A percentile compares a stretch with the other conserved stretches of the same genome.
These are phyloP conservation scores for Gastrolobium bilobum DNA, from an alignment of 306 rosid species.

Conservation along the genomic window DNA sequence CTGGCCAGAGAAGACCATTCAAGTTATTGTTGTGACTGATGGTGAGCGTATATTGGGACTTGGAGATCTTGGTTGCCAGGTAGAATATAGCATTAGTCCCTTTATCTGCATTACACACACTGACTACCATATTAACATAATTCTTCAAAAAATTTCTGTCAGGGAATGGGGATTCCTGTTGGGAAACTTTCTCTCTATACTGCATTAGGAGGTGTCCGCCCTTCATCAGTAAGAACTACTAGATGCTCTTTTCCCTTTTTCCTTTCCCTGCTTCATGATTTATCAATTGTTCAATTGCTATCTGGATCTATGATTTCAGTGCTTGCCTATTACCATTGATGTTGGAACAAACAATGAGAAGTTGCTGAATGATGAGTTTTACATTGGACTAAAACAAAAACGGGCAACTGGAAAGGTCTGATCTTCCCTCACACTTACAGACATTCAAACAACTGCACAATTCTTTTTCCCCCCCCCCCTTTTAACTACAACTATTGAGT, in stretches of 20 bases:
- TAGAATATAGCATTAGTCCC: slow-evolving; percentile 41
- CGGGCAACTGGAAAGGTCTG: slow-evolving; percentile 93
- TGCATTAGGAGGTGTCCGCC: slow-evolving; percentile 95
- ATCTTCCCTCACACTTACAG: background rate
- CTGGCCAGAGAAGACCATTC: slow-evolving; percentile 90
- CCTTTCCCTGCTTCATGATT: slow-evolving; percentile 6
- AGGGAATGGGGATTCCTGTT: slow-evolving; percentile 99
- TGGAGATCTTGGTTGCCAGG: slow-evolving; percentile 99
- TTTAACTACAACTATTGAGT: background rate
- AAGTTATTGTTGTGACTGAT: slow-evolving; percentile 96
- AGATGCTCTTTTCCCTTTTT: slow-evolving; percentile 13
- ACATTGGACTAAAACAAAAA: slow-evolving; percentile 87
- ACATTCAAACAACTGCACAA: slow-evolving; percentile 9
- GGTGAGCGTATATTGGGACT: slow-evolving; percentile 99
- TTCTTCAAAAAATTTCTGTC: slow-evolving; percentile 38
- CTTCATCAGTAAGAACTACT: slow-evolving; percentile 80
- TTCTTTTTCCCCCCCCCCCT: background rate
- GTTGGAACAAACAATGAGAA: slow-evolving; percentile 97
- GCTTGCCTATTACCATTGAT: slow-evolving; percentile 95
- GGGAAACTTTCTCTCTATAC: slow-evolving; percentile 97
- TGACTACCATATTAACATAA: slow-evolving; percentile 14
- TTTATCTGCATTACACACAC: slow-evolving; percentile 29
- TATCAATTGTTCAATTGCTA: slow-evolving; percentile 18
- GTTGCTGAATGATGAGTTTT: slow-evolving; percentile 86
- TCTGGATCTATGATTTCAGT: slow-evolving; percentile 64